Evolutionary conservation across 371 early-diverging fungal genomes (phyloP).

Genomic region (Mucor irregularis): DNA sequence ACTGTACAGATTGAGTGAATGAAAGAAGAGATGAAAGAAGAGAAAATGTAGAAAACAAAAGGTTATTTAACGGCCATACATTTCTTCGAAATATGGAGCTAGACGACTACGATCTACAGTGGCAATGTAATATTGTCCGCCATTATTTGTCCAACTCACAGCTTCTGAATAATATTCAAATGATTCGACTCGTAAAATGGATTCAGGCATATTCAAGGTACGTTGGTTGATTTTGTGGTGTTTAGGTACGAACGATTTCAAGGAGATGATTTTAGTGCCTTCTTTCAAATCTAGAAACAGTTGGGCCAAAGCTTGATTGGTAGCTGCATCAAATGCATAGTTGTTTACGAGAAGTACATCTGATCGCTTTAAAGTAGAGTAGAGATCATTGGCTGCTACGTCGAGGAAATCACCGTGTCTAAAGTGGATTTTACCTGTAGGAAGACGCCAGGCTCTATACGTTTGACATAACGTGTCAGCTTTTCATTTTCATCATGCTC

Average conservation of each 20-base stretch:
- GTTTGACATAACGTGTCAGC: no score
- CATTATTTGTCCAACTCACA: constrained; percentile 92
- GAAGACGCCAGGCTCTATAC: constrained; percentile 67
- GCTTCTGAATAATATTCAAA: constrained; percentile 80
- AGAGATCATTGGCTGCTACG: constrained; percentile 52
- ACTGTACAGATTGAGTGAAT: no score
- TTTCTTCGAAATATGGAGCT: constrained; percentile 57
- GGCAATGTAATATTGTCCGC: constrained; percentile 85
- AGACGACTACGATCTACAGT: constrained; percentile 77
- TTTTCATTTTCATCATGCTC: neutral
- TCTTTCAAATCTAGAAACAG: constrained; percentile 90
- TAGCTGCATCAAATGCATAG: constrained; percentile 84
- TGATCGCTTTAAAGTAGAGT: constrained; percentile 72
- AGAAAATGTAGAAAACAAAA: neutral
- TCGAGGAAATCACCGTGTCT: constrained; percentile 80
- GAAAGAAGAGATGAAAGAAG: neutral
- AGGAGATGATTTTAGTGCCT: constrained; percentile 81
- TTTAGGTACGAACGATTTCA: constrained; percentile 80
- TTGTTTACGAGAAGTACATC: constrained; percentile 95
- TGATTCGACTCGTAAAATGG: constrained; percentile 76
- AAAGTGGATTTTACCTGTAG: constrained; percentile 65
- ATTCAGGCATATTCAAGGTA: constrained; percentile 79
- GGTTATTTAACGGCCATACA: constrained; percentile 25
- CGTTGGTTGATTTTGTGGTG: constrained; percentile 79
- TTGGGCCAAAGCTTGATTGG: constrained; percentile 83